A percentile compares a stretch with the other conserved stretches of the same genome.
Conservation (phyloP, 305 asterid species). For the Fraxinus dipetala region DNA sequence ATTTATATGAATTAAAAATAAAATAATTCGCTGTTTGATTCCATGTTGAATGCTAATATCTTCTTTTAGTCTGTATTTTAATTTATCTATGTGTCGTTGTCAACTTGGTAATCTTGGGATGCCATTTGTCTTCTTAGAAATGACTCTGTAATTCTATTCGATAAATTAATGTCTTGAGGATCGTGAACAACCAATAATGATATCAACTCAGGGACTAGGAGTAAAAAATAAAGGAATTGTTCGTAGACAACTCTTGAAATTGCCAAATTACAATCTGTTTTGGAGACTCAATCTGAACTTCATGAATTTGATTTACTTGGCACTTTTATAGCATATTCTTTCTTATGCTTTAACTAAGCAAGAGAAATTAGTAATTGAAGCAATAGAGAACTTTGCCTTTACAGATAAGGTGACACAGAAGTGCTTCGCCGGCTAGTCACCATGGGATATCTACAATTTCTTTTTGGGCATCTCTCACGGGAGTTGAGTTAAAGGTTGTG, state of each 20-base stretch:
- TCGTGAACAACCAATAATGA: neutral
- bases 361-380: neutral
- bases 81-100: neutral
- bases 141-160: neutral
- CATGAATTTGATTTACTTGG: neutral
- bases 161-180: neutral
- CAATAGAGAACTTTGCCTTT: neutral
- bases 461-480: neutral
- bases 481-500: neutral
- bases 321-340: neutral
- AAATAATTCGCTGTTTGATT: neutral
- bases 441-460: neutral
- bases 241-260: neutral
- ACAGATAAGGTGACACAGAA: neutral
- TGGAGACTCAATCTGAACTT: neutral
- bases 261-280: neutral
- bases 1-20: neutral
- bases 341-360: neutral
- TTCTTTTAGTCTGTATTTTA: neutral
- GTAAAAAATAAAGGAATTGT: neutral
- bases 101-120: neutral
- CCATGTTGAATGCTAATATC: neutral
- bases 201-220: neutral
- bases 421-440: neutral
- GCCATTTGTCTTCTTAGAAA: neutral